phyloP scores from a whole-genome alignment of 2,329 filamentous ascomycete genomes.

The Cladophialophora bantiana region DNA sequence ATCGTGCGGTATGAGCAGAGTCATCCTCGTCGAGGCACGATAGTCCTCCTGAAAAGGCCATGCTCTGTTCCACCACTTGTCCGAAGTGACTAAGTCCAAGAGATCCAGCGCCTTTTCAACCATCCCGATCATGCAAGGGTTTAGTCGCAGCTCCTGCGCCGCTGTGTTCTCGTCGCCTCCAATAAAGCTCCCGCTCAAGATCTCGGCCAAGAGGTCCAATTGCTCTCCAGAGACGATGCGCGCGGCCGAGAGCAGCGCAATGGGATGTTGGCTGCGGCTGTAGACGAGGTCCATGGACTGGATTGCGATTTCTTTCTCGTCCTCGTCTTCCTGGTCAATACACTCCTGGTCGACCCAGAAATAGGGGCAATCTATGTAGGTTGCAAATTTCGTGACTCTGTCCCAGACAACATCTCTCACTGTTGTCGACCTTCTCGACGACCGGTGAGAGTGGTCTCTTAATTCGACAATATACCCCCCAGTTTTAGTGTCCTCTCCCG shows the following conservation, averaged over 20 bases:
- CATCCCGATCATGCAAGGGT: neutral
- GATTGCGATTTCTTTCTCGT: slow-evolving; percentile 12
- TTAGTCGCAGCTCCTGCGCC: neutral
- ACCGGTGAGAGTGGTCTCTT: neutral
- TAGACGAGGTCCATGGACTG: slow-evolving; percentile 21
- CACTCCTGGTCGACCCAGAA: slow-evolving; percentile 23
- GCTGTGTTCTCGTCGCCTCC: neutral
- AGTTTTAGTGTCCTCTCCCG: neutral
- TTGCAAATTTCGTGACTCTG: neutral
- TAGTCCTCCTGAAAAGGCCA: slow-evolving; percentile 23
- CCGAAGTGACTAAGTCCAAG: slow-evolving; percentile 10
- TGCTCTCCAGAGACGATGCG: neutral
- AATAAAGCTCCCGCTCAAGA: neutral
- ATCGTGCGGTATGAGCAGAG: neutral
- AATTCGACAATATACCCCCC: neutral
- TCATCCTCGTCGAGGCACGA: slow-evolving; percentile 6
- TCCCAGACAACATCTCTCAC: slow-evolving; percentile 7
- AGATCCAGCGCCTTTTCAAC: neutral
- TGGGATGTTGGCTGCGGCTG: slow-evolving; percentile 5
- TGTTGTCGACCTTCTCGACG: neutral
- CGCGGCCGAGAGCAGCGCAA: slow-evolving; percentile 10
- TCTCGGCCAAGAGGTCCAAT: slow-evolving; percentile 15
- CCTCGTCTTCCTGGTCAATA: slow-evolving; percentile 15
- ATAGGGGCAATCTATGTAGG: neutral
- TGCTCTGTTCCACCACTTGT: slow-evolving; percentile 17